Evolutionary conservation across 192 early-diverging fungal genomes (phyloP).

Genomic region (Backusella morwellensis): DNA sequence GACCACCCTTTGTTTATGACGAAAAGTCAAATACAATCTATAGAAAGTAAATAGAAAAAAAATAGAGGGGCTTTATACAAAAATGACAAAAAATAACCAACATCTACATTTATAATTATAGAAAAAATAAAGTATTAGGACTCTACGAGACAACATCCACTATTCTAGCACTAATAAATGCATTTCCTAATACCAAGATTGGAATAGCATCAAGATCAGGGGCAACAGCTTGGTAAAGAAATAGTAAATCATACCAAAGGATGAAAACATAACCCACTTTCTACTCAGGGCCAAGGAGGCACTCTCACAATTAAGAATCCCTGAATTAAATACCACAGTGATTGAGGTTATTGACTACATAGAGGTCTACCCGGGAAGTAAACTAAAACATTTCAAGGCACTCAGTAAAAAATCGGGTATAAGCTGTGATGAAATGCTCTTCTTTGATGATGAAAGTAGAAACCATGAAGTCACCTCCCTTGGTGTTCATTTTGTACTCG

Average conservation of each 20-base stretch:
- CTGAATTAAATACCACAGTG: constrained; percentile 18
- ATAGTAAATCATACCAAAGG: neutral
- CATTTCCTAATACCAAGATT: constrained; percentile 32
- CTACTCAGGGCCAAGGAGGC: constrained; percentile 17
- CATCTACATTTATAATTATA: neutral
- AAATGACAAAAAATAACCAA: neutral
- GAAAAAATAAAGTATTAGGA: constrained; percentile 19
- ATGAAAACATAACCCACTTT: no score
- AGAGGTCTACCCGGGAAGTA: constrained; percentile 39
- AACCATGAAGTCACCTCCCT: constrained; percentile 34
- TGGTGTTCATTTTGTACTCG: constrained; percentile 41
- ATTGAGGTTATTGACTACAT: constrained; percentile 22
- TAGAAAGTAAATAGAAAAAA: neutral
- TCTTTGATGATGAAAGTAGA: constrained; percentile 50
- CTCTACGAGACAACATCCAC: constrained; percentile 30
- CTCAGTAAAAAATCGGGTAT: constrained; percentile 31
- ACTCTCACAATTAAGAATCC: constrained; percentile 11
- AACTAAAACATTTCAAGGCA: constrained; percentile 36
- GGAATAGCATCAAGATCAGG: constrained; percentile 40
- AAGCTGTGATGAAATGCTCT: constrained; percentile 43
- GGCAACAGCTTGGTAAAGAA: constrained; percentile 37
- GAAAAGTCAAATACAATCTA: neutral
- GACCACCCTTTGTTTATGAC: constrained; percentile 20
- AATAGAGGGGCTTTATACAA: neutral
- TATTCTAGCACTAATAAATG: constrained; percentile 29